Conservation (phyloP, 2,329 filamentous ascomycete genomes). For the Paracamarosporium sp. region DNA sequence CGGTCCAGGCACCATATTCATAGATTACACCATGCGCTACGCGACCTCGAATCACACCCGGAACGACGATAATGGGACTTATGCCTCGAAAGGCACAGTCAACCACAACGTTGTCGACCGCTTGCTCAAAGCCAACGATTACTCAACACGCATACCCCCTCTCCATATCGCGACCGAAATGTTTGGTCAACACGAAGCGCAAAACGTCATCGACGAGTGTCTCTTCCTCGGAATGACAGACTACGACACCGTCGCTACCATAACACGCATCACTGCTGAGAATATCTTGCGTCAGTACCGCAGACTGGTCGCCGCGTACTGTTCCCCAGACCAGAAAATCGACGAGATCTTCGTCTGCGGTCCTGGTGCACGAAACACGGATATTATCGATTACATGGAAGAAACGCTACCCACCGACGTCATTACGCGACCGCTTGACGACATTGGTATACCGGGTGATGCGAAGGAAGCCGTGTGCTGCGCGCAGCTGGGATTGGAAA, state of each 20-base stretch:
- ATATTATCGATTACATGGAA: conserved; percentile 63
- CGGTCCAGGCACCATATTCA: conserved; percentile 64
- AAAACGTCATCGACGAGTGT: conserved; percentile 59
- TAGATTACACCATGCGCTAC: conserved; percentile 63
- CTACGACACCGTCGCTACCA: conserved; percentile 63
- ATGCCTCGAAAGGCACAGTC: conserved; percentile 58
- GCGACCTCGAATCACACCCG: conserved; percentile 59
- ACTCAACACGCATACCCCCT: conserved; percentile 59
- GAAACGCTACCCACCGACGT: conserved; percentile 54
- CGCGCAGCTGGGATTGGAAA: conserved; percentile 68
- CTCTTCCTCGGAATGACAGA: conserved; percentile 53
- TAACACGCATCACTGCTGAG: conserved; percentile 66
- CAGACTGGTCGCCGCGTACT: conserved; percentile 53
- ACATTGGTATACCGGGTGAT: conserved; percentile 62
- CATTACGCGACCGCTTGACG: conserved; percentile 62
- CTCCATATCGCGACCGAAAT: conserved; percentile 67
- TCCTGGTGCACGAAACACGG: conserved; percentile 64
- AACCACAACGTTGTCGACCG: conserved; percentile 60
- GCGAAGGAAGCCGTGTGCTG: conserved; percentile 68
- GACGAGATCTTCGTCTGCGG: conserved; percentile 68
- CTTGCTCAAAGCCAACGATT: conserved; percentile 56
- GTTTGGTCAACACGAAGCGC: conserved; percentile 64
- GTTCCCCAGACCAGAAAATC: conserved; percentile 46
- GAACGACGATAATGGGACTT: conserved; percentile 60
- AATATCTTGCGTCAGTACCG: conserved; percentile 61